Evolutionary conservation across 805 yeast species (phyloP).

Genomic region (Candida pseudoglaebosa): DNA sequence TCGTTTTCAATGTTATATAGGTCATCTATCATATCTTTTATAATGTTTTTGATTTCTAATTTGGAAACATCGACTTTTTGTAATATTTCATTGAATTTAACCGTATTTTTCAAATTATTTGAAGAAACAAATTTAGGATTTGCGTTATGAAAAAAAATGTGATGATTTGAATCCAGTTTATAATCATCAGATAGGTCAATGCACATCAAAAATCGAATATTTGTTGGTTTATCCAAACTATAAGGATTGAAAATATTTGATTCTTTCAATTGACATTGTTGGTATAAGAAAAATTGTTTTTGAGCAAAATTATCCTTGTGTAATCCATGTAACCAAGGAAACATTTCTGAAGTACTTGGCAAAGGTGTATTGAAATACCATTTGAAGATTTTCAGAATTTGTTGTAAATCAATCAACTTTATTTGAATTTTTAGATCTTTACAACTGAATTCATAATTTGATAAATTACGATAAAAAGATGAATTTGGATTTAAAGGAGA

Average conservation of each 20-base stretch:
- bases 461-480: constrained; percentile 11
- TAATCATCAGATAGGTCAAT: constrained; percentile 12
- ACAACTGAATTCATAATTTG: constrained; percentile 2
- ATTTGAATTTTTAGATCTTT: constrained; percentile 8
- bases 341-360: constrained; percentile 66
- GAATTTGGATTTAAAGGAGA: constrained; percentile 19
- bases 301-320: constrained; percentile 55
- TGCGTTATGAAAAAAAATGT: not conserved
- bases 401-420: constrained; percentile 13
- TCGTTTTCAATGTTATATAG: constrained; percentile 10
- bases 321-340: constrained; percentile 90
- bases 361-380: constrained; percentile 38
- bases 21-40: constrained; percentile 12
- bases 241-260: constrained; percentile 9
- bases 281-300: constrained; percentile 39
- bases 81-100: constrained; percentile 51
- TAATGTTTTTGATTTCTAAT: constrained; percentile 23
- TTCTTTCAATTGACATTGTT: constrained; percentile 18
- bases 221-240: constrained; percentile 19
- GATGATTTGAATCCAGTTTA: not conserved
- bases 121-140: not conserved
- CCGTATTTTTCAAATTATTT: constrained; percentile 47
- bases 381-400: constrained; percentile 19
- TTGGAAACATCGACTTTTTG: constrained; percentile 43
- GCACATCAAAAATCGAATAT: constrained; percentile 39